Base-by-base conservation (phyloP, 768 basidiomycete species). In the Lactarius quietus region DNA sequence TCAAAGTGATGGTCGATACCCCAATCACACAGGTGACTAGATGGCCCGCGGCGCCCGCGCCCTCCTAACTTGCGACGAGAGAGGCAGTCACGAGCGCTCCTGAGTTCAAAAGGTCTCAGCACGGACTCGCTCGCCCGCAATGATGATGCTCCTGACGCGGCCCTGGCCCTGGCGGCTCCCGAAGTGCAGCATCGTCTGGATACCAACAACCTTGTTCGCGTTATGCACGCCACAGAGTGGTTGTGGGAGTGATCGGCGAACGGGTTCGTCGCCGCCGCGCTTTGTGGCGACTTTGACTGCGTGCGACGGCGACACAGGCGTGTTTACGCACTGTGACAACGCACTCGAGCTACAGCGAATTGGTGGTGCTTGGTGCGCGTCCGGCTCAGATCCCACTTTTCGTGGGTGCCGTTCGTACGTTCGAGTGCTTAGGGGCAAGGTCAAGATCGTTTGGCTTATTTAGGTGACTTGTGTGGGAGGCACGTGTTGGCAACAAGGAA, bases 291-390 rank as follows among this genome's bases (percentile, higher is more conserved):
- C 0, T 74, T 81, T 67, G 78, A 81, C 12, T 59, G 84, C 84
- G 8, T 84, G 83, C 70, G 86, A 86, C 8, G 85, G 86, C 1
- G 85, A 88, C 73, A 88, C 86, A 2, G 87, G 86, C 10, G 80
- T 81, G 2, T 88, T 88, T 72, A 69, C 81, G 20, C 87, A 87
- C 70, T 86, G 86, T 1, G 75, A 79, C 67, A 88, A 88, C 70
- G 79, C 83, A 31, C 73, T 83, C 48, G 87, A 88, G 77, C 76
- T 88, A 78, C 75, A 80, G 69, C 72, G 87, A 35, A 87, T 10
- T 88, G 88, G 80, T 82, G 17, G 70, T 73, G 31, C 75, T 85
- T 1, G 86, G 86, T 1, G 85, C 83, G 26, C 74, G 76, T 29
- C 84, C 82, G 82, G 18, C 73, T 89, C 36, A 76, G 76, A n/a